These are phyloP conservation scores for Coemansia sp. DNA, from an alignment of 192 early-diverging fungal species.

Conservation along the genomic window DNA sequence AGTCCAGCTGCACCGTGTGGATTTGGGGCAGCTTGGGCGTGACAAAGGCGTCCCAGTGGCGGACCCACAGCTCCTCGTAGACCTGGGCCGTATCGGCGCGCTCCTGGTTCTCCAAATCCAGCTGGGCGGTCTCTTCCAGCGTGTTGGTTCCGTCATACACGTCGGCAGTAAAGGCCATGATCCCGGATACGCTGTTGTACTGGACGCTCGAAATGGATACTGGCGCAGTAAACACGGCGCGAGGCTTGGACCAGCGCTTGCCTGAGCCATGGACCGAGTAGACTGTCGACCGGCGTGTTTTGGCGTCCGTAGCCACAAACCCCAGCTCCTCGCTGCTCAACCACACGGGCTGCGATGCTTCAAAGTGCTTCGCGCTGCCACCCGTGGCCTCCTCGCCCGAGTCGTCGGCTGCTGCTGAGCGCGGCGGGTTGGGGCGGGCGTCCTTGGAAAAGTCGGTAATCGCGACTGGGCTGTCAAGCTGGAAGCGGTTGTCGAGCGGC, in stretches of 20 bases:
- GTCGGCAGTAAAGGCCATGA: constrained; percentile 66
- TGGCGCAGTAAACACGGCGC: constrained; percentile 30
- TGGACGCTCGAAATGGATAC: constrained; percentile 61
- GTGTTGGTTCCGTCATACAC: constrained; percentile 60
- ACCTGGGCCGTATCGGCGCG: constrained; percentile 60
- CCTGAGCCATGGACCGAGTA: constrained; percentile 50
- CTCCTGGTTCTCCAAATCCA: constrained; percentile 48
- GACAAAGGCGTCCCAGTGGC: constrained; percentile 77
- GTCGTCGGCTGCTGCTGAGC: background rate
- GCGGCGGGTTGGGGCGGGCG: constrained; percentile 27
- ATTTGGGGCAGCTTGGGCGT: constrained; percentile 63
- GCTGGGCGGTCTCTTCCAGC: constrained; percentile 57
- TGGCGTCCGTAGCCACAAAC: constrained; percentile 25
- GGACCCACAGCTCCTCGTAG: constrained; percentile 73
- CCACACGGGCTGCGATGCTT: constrained; percentile 49
- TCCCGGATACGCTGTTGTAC: constrained; percentile 50
- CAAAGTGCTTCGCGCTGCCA: constrained; percentile 4
- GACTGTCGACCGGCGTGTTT: constrained; percentile 37
- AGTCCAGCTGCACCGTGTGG: constrained; percentile 52
- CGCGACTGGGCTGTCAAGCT: background rate
- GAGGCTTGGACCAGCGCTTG: constrained; percentile 41
- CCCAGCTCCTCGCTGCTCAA: constrained; percentile 33
- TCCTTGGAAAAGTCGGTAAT: constrained; percentile 22
- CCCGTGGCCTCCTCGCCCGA: background rate
- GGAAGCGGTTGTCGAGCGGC: constrained; percentile 4